Base-by-base conservation (phyloP, 805 yeast species). In the Ogataea saltuana region DNA sequence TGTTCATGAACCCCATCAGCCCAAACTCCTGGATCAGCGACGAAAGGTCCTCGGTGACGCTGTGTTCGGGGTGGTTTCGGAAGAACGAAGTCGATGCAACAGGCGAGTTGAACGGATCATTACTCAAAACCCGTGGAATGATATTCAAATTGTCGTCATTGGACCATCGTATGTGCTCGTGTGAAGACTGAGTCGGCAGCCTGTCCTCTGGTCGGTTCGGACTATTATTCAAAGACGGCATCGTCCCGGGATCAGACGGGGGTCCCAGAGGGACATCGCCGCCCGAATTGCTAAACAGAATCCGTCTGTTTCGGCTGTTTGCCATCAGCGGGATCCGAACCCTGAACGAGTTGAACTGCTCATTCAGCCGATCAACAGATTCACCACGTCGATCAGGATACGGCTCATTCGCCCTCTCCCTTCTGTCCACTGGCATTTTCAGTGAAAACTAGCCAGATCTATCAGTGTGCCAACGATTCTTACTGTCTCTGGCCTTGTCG, bases 81-180 rank as follows among this genome's bases (percentile, higher is more conserved):
- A 60, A 60, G 29, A 60, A 60, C 7, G 62, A 50, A 25, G 55
- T 50, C 3, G 60, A 46, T 12, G 53, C 44, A 10, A 37, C 41
- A 12, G 42, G 10, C 5, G 21, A 25, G 19, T 19, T 41, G 9
- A 34, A 29, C 6, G 50, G 45, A 21, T 55, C 57, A 3, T 42
- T 41, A 4, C 45, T 34, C 28, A 57, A 37, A 4, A 55, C 54
- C 33, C 61, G 42, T 11, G 61, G 61, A 25, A 57, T 55, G 17
- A 57, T 55, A 37, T 40, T 57, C 9, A 53, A 41, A 25, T 54
- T 46, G 22, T 55, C 48, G 38, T 49, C 53, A 19, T 45, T 53
- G 3, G 59, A 54, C 61, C 61, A 56, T 32, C 59, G 35, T 3
- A 56, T 55, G 37, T 56, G 61, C 7, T 56, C 61, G 33, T 46